Percentiles rank a stretch among this genome's conserved stretches.
These are phyloP conservation scores for Suhomyces tanzawaensis DNA, from an alignment of 805 yeast species.

Conservation along the genomic window DNA sequence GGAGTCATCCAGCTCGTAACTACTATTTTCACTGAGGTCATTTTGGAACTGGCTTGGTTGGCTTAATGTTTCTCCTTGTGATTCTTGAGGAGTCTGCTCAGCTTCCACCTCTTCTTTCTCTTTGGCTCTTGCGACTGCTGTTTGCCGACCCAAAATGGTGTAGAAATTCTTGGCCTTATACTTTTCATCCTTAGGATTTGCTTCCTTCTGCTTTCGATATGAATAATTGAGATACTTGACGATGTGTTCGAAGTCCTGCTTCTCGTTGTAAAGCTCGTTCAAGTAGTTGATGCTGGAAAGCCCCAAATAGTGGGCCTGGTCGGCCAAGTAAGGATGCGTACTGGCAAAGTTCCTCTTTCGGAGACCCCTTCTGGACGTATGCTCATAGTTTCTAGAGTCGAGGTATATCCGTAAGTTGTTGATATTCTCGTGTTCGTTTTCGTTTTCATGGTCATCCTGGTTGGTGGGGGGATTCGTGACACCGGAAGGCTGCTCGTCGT, in stretches of 20 bases:
- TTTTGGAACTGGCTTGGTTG: conserved; percentile 4
- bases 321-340: conserved; percentile 44
- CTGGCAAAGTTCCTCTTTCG: conserved; percentile 43
- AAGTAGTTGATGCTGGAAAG: conserved; percentile 33
- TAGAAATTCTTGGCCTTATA: conserved; percentile 39
- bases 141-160: conserved; percentile 29
- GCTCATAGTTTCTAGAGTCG: conserved; percentile 13
- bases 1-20: conserved; percentile 5
- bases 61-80: background rate
- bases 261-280: conserved; percentile 37
- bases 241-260: conserved; percentile 31
- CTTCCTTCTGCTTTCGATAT: conserved; percentile 28
- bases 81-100: background rate
- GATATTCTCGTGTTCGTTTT: conserved; percentile 10
- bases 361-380: conserved; percentile 24
- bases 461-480: background rate
- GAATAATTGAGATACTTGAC: conserved; percentile 34
- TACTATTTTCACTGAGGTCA: background rate
- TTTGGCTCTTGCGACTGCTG: conserved; percentile 9
- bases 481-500: background rate
- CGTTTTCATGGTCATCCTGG: conserved; percentile 1
- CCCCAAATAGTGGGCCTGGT: conserved; percentile 44
- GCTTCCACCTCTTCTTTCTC: conserved; percentile 9
- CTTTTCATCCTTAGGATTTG: conserved; percentile 39
- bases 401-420: conserved; percentile 14